Conservation (phyloP, 805 yeast genomes). For the Clavispora santaluciae region DNA sequence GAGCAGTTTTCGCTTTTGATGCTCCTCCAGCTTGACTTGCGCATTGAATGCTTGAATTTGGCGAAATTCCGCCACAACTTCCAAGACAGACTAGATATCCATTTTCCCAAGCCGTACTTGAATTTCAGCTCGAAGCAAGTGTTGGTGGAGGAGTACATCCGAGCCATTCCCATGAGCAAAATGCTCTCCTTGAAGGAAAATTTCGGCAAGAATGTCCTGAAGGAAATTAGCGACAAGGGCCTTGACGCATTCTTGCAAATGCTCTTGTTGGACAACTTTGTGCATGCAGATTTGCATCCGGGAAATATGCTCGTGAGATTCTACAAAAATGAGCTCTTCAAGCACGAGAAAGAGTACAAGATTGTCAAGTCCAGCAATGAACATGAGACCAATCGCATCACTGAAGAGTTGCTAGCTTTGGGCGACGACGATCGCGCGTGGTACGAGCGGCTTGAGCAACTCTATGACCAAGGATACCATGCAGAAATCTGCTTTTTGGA, state of each 20-base stretch:
- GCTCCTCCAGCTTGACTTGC: conserved; percentile 81
- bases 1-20: conserved; percentile 80
- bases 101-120: conserved; percentile 75
- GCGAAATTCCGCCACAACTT: conserved; percentile 69
- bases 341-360: conserved; percentile 40
- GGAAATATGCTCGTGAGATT: conserved; percentile 86
- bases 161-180: conserved; percentile 77
- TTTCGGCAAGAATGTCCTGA: conserved; percentile 51
- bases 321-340: conserved; percentile 44
- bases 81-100: conserved; percentile 50
- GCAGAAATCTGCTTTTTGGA: conserved; percentile 91
- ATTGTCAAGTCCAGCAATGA: conserved; percentile 40
- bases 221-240: conserved; percentile 71
- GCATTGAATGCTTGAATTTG: conserved; percentile 85
- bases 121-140: conserved; percentile 63
- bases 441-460: conserved; percentile 39
- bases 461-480: conserved; percentile 56
- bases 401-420: conserved; percentile 34
- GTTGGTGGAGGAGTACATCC: conserved; percentile 78
- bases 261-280: conserved; percentile 89
- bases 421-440: conserved; percentile 38
- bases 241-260: conserved; percentile 89
- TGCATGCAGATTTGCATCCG: conserved; percentile 95
- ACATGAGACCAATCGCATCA: conserved; percentile 42
- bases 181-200: conserved; percentile 49